phyloP scores from a whole-genome alignment of 2,329 filamentous ascomycete species.

The Fusarium penzigii region DNA sequence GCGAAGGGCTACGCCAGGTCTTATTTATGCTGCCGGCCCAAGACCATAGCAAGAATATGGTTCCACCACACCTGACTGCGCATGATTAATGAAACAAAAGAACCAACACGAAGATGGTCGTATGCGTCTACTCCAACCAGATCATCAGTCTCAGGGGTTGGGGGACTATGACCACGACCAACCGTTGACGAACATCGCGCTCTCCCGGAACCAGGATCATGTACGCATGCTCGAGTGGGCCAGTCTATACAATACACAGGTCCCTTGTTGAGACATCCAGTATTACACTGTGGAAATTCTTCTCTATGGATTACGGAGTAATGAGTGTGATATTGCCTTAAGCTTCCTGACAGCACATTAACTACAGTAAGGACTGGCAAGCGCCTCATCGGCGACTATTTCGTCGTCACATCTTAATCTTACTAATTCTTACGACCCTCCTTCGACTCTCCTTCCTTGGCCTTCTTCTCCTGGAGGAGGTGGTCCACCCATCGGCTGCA shows the following conservation, averaged over 20 bases:
- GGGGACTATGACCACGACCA: not conserved
- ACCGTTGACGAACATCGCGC: conserved; percentile 1
- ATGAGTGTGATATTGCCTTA: conserved; percentile 8
- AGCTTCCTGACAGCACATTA: conserved; percentile 5
- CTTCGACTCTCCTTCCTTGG: conserved; percentile 1
- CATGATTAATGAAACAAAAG: conserved; percentile 12
- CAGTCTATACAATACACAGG: no score
- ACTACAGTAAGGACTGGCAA: conserved; percentile 5
- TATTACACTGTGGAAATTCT: not conserved
- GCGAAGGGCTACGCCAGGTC: no score
- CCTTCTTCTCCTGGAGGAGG: conserved; percentile 12
- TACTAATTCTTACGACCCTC: not conserved
- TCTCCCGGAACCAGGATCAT: conserved; percentile 4
- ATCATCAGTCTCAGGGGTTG: conserved; percentile 8
- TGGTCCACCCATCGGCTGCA: conserved; percentile 4
- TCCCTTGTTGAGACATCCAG: conserved; percentile 1
- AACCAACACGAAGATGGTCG: conserved; percentile 8
- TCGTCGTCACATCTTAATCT: not conserved
- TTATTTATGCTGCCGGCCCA: no score
- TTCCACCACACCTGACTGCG: conserved; percentile 2
- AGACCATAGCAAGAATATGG: no score
- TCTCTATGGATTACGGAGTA: no score
- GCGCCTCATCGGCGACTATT: not conserved
- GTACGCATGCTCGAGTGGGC: conserved; percentile 5
- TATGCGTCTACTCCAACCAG: not conserved